Conservation (phyloP, 345 rosid species). For the Laguncularia racemosa region DNA sequence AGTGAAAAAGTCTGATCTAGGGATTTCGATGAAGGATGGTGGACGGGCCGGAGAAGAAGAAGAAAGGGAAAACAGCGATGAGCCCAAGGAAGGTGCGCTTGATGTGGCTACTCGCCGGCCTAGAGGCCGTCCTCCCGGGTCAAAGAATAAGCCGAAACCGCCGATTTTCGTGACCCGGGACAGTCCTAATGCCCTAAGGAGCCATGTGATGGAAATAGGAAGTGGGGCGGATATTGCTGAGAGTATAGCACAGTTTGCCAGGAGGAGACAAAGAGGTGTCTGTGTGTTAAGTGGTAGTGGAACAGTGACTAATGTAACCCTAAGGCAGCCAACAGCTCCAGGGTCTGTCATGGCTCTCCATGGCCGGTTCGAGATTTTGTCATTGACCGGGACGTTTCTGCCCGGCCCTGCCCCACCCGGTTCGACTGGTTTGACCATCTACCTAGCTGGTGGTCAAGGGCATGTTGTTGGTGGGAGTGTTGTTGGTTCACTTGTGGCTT, state of each 20-base stretch:
- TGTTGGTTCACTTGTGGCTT: slow-evolving; percentile 39
- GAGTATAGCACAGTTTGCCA: slow-evolving; percentile 37
- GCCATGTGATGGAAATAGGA: slow-evolving; percentile 44
- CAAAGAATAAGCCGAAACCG: slow-evolving; percentile 48
- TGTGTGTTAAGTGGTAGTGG: slow-evolving; percentile 52
- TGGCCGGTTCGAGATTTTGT: slow-evolving; percentile 47
- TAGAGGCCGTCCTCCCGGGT: slow-evolving; percentile 47
- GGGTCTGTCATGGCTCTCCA: slow-evolving; percentile 43
- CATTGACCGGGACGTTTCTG: slow-evolving; percentile 38
- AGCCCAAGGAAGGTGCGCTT: slow-evolving; percentile 36
- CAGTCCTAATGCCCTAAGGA: slow-evolving; percentile 46
- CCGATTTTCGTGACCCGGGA: slow-evolving; percentile 47
- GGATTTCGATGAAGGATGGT: slow-evolving; percentile 16
- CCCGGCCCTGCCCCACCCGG: slow-evolving; percentile 52
- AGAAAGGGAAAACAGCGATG: slow-evolving; percentile 31
- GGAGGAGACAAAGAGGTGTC: slow-evolving; percentile 44
- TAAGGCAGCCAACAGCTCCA: slow-evolving; percentile 43
- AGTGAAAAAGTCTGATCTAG: slow-evolving; percentile 19
- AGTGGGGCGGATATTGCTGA: slow-evolving; percentile 45
- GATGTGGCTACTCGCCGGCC: slow-evolving; percentile 35
- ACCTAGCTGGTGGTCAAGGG: slow-evolving; percentile 45
- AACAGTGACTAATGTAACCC: slow-evolving; percentile 40
- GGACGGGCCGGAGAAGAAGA: slow-evolving; percentile 22
- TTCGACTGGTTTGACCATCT: slow-evolving; percentile 39
- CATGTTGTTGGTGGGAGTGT: slow-evolving; percentile 52